Evolutionary conservation across 2,329 filamentous ascomycete species (phyloP).

Genomic region (Aplosporella prunicola): DNA sequence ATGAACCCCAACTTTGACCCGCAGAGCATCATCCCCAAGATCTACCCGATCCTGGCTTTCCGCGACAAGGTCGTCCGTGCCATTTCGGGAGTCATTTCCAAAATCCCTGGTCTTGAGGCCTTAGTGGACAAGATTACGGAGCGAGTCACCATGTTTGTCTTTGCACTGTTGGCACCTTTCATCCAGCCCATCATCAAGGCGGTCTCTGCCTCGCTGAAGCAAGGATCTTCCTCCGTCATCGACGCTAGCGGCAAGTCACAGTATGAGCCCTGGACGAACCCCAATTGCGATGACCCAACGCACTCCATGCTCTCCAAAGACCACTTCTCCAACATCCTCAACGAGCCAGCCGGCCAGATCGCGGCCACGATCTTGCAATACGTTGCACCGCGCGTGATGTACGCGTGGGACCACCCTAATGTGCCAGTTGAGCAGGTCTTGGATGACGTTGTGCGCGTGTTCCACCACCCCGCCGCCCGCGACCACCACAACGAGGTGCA

Average conservation of each 20-base stretch:
- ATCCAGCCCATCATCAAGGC: conserved; percentile 83
- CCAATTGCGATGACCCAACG: conserved; percentile 39
- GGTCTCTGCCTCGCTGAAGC: conserved; percentile 75
- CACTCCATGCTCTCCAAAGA: conserved; percentile 45
- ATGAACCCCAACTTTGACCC: conserved; percentile 66
- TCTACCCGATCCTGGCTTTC: conserved; percentile 92
- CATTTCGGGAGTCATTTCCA: conserved; percentile 77
- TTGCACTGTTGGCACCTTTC: conserved; percentile 85
- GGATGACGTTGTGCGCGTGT: conserved; percentile 68
- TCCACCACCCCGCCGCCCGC: conserved; percentile 83
- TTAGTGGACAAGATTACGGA: conserved; percentile 93
- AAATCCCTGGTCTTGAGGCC: conserved; percentile 80
- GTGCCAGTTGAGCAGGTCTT: conserved; percentile 76
- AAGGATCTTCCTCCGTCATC: conserved; percentile 66
- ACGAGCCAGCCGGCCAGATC: conserved; percentile 40
- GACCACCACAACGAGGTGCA: conserved; percentile 71
- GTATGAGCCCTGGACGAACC: conserved; percentile 41
- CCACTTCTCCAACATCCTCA: conserved; percentile 43
- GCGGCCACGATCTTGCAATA: conserved; percentile 64
- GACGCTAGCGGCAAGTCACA: conserved; percentile 42
- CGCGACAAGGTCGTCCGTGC: conserved; percentile 85
- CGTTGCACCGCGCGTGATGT: conserved; percentile 75
- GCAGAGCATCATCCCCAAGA: conserved; percentile 46
- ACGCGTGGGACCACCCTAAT: conserved; percentile 83
- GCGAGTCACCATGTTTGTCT: conserved; percentile 81